phyloP scores from a whole-genome alignment of 495 filamentous ascomycete genomes.

The Rusavskia elegans region DNA sequence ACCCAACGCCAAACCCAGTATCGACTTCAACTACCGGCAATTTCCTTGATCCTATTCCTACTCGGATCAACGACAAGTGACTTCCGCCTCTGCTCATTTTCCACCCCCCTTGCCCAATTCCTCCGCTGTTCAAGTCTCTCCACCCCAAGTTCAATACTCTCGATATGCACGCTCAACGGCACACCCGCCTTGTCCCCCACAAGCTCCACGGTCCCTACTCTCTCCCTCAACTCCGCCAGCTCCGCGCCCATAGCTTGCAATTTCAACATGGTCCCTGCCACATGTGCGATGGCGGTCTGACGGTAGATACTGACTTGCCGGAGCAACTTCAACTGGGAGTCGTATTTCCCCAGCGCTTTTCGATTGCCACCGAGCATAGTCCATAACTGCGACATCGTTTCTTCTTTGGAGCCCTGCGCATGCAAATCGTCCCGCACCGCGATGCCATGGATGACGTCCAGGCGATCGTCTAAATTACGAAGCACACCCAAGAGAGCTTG shows the following conservation, averaged over 20 bases:
- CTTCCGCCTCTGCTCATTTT: conserved; percentile 37
- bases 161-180: conserved; percentile 51
- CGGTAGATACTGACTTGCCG: conserved; percentile 41
- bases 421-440: conserved; percentile 35
- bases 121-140: conserved; percentile 46
- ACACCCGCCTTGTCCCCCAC: conserved; percentile 30
- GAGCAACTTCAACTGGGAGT: conserved; percentile 40
- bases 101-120: conserved; percentile 34
- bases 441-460: conserved; percentile 48
- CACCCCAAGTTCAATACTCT: conserved; percentile 49
- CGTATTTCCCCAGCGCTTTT: conserved; percentile 34
- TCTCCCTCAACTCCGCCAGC: conserved; percentile 50
- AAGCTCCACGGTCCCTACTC: conserved; percentile 44
- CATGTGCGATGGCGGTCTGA: conserved; percentile 39
- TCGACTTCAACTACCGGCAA: background rate
- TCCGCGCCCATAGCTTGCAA: conserved; percentile 48
- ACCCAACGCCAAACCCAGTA: background rate
- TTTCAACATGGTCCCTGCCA: conserved; percentile 42
- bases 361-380: conserved; percentile 51
- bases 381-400: conserved; percentile 51
- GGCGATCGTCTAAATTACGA: conserved; percentile 41
- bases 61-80: conserved; percentile 22
- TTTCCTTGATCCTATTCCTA: conserved; percentile 3
- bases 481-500: conserved; percentile 42
- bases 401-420: conserved; percentile 33